Base-by-base conservation (phyloP, 208 protist species). In the Crithidia sp. region DNA sequence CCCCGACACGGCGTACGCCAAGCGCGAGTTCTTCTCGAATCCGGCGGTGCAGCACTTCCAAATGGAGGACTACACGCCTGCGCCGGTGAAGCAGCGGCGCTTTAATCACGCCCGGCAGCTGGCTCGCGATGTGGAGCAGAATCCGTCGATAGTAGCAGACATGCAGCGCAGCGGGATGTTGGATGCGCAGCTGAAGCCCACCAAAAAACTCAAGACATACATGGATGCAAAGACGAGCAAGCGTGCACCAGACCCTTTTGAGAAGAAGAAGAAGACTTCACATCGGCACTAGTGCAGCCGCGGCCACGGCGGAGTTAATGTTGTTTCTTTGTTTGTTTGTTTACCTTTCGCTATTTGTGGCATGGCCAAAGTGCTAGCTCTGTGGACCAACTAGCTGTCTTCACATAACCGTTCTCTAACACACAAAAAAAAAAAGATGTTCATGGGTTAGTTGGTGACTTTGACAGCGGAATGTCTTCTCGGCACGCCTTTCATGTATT, bases 21-120 rank as follows among this genome's bases (percentile, higher is more conserved):
- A 81, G 74, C 84, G 87, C 16, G 88, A 96, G 65, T 94, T 96
- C 68, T 94, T 94, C 76, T 86, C 81, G 17, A 85, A 87, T 37
- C 87, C 85, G 16, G 82, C 77, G 13, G 60, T 81, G 10, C 37
- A 77, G 13, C 82, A 93, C 37, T 95, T 95, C 72, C 84, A 91
- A 71, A 85, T 89, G 82, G 90, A 95, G 70, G 84, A 95, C 67
- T 93, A 95, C 85, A 95, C 90, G 13, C 77, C 86, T 0, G 74
- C 76, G n/a, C 40, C 65, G 0, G 76, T 84, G 19, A 71, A 87
- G 73, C 86, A 95, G 56, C 76, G 86, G 12, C 79, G 82, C 45
- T 85, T 87, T 65, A 70, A 81, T 5, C 89, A 90, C 52, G 84
- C 90, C 5, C 76, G 68, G 49, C 72, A 84, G 57, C 74, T 95